These are phyloP conservation scores for Diutina neorugosa DNA, from an alignment of 1,139 yeast species.

Conservation along the genomic window DNA sequence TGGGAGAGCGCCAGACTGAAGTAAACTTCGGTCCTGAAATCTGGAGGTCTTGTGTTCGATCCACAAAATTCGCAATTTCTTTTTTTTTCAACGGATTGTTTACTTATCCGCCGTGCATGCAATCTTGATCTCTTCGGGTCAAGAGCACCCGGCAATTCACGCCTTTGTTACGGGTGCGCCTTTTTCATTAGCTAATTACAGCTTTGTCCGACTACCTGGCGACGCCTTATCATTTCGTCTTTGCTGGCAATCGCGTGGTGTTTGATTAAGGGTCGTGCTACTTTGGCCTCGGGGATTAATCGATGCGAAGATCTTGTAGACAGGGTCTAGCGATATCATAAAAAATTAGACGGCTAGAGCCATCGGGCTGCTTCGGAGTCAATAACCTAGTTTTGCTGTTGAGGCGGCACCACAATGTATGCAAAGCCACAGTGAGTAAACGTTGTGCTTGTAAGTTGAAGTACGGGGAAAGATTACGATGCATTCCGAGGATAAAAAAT, in stretches of 20 bases:
- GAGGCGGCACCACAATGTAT: not conserved
- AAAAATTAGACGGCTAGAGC: not conserved
- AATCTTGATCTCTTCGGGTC: not conserved
- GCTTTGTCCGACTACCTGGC: not conserved
- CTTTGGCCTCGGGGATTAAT: not conserved
- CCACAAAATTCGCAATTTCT: not conserved
- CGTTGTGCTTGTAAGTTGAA: not conserved
- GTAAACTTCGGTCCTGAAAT: constrained; percentile 2
- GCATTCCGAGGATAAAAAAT: not conserved
- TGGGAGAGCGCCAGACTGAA: constrained; percentile 4
- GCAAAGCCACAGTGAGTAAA: not conserved
- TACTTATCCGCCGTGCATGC: not conserved
- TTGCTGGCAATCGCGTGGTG: not conserved
- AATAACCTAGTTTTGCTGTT: not conserved
- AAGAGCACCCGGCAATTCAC: not conserved
- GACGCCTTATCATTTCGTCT: not conserved
- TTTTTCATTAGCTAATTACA: not conserved
- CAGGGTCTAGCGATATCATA: not conserved
- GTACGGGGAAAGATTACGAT: not conserved
- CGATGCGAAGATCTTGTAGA: not conserved
- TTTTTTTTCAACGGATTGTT: not conserved
- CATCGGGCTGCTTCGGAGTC: not conserved
- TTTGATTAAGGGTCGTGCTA: not conserved
- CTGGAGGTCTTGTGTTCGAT: constrained; percentile 4
- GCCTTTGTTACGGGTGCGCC: not conserved